Percentiles rank a stretch among this genome's conserved stretches.
Evolutionary conservation across 441 rosid species (phyloP).

Genomic region (Manihot esculenta): DNA sequence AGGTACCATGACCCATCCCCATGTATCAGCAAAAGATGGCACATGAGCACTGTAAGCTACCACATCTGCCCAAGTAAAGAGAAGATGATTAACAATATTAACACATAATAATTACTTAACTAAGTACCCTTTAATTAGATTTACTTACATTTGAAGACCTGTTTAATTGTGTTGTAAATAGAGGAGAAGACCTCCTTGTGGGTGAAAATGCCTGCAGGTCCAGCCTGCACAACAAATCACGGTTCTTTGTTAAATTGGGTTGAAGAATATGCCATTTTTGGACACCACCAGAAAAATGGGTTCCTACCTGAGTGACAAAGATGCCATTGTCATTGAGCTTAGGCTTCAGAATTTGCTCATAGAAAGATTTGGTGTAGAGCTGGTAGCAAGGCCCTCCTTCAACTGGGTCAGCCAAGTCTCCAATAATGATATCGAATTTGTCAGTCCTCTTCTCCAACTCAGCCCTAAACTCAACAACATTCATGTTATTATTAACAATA

Average conservation of each 20-base stretch:
- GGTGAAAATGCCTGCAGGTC: conserved; percentile 94
- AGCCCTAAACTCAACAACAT: conserved; percentile 63
- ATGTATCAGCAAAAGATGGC: conserved; percentile 93
- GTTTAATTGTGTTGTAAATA: conserved; percentile 84
- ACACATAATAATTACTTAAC: not conserved
- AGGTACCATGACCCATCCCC: conserved; percentile 97
- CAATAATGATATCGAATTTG: conserved; percentile 77
- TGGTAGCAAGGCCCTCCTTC: conserved; percentile 98
- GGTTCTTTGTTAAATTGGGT: not conserved
- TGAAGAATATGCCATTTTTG: not conserved
- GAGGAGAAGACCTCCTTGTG: conserved; percentile 92
- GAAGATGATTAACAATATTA: not conserved
- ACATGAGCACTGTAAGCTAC: conserved; percentile 88
- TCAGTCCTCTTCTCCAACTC: conserved; percentile 72
- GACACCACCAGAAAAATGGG: not conserved
- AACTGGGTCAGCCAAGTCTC: conserved; percentile 95
- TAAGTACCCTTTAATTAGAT: not conserved
- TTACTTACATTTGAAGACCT: conserved; percentile 85
- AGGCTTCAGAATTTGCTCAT: conserved; percentile 69
- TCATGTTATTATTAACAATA: not conserved
- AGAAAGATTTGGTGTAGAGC: conserved; percentile 92
- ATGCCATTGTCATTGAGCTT: conserved; percentile 73
- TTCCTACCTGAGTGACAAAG: conserved; percentile 78
- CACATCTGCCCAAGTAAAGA: conserved; percentile 53
- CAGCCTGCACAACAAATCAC: conserved; percentile 50